Base-by-base conservation (phyloP, 164 flowering plant genomes). In the Amborella trichopoda region DNA sequence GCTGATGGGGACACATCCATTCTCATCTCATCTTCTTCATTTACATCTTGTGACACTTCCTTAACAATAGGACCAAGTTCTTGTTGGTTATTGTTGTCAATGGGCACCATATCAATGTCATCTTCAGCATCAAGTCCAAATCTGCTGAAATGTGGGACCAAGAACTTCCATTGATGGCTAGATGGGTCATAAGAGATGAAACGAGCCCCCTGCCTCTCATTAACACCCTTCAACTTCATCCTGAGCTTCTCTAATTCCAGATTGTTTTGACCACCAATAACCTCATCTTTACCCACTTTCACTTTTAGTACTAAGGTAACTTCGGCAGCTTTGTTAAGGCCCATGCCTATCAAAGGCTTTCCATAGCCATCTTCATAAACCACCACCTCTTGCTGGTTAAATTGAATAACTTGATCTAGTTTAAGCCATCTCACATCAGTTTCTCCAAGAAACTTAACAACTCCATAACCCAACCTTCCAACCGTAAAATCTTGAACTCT, bases 71-170 rank as follows among this genome's bases (percentile, higher is more conserved):
- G 62, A 44, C 61, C 58, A 47, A 59, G 61, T 50, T 62, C 74
- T 48, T 26, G 67, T 21, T 38, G 52, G 21, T 45, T 60, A 21
- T 60, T 28, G 3, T 60, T 71, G 64, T 80, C 95, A 53, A 71
- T 82, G 88, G 82, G 74, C 8, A 56, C 48, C 18, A 78, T 70
- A 60, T 87, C 96, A 28, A 84, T 94, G 49, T 84, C 95, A 24
- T 84, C 96, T 40, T 87, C 95, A 3, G 80, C 90, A 28, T 60
- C 68, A 55, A 93, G 68, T 23, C 99, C 99, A 72, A 84, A 93
- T 67, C 95, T 79, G 63, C 99, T 93, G 52, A 93, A 93, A 72
- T 93, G 99, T 24, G 28, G 54, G 60, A 87, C 99, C 44, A 55
- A 49, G 61, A 93, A 93, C 58, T 68, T 87, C 99, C 99, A 93